These are phyloP conservation scores for Crithidia bombi DNA, from an alignment of 208 protist species.

Conservation along the genomic window DNA sequence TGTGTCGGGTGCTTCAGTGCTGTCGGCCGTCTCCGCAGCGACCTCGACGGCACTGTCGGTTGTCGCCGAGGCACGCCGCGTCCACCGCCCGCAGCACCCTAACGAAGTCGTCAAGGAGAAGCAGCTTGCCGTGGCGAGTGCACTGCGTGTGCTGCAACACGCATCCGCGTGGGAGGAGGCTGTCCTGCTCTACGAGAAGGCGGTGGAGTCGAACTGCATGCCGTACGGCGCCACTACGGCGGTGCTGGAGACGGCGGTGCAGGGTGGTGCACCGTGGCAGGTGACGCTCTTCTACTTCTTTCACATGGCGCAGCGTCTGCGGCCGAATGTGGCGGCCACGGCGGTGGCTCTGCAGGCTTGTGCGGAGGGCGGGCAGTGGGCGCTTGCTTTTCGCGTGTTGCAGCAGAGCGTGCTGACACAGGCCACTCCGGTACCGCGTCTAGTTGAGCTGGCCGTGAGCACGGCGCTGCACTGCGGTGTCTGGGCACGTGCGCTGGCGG, in stretches of 20 bases:
- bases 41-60: slow-evolving; percentile 22
- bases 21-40: not conserved
- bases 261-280: slow-evolving; percentile 60
- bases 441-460: slow-evolving; percentile 53
- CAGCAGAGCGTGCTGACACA: slow-evolving; percentile 66
- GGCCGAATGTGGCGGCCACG: slow-evolving; percentile 57
- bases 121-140: slow-evolving; percentile 28
- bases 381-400: slow-evolving; percentile 65
- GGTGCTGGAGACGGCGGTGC: slow-evolving; percentile 33
- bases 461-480: slow-evolving; percentile 54
- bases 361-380: slow-evolving; percentile 61
- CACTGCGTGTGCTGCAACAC: slow-evolving; percentile 34
- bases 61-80: slow-evolving; percentile 27
- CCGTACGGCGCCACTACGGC: slow-evolving; percentile 48
- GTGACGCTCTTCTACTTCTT: slow-evolving; percentile 65
- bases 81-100: slow-evolving; percentile 23
- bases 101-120: slow-evolving; percentile 24
- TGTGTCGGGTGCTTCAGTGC: not conserved
- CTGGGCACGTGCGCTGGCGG: slow-evolving; percentile 56
- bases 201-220: slow-evolving; percentile 49
- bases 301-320: slow-evolving; percentile 52
- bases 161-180: slow-evolving; percentile 68
- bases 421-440: slow-evolving; percentile 39
- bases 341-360: slow-evolving; percentile 71
- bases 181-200: slow-evolving; percentile 51